Evolutionary conservation across 257 asterid species (phyloP).

Genomic region (Voacanga thouarsii): DNA sequence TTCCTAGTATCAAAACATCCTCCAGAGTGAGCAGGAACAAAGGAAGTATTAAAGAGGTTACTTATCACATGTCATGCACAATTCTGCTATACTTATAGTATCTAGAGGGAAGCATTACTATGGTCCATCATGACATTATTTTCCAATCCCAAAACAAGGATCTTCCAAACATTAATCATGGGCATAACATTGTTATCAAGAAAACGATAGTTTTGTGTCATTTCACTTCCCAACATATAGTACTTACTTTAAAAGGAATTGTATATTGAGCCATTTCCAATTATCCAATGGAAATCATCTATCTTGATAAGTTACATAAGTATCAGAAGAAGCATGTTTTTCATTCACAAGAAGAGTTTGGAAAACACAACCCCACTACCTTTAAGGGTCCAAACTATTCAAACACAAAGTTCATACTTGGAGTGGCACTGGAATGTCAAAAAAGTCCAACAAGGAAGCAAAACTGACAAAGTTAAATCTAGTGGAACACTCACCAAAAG

Average conservation of each 20-base stretch:
- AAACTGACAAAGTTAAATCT: not conserved
- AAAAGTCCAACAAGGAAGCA: not conserved
- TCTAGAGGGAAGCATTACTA: not conserved
- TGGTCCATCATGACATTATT: not conserved
- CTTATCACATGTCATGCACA: not conserved
- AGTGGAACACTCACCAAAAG: slow-evolving; percentile 52
- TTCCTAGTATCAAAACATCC: not conserved
- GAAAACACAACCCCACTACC: not conserved
- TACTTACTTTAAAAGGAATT: not conserved
- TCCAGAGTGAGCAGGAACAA: not conserved
- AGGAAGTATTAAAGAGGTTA: not conserved
- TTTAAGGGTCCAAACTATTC: not conserved
- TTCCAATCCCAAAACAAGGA: not conserved
- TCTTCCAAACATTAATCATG: not conserved
- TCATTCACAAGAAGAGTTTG: not conserved
- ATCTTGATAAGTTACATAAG: not conserved
- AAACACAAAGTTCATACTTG: not conserved
- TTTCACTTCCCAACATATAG: not conserved
- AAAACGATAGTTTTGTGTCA: not conserved
- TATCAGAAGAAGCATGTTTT: not conserved
- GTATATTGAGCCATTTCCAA: not conserved
- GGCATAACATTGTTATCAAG: not conserved
- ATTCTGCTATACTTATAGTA: not conserved
- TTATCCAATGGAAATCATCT: not conserved
- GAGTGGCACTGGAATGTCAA: not conserved